These are phyloP conservation scores for Chlorociboria aeruginascens DNA, from an alignment of 495 filamentous ascomycete genomes.

Conservation along the genomic window DNA sequence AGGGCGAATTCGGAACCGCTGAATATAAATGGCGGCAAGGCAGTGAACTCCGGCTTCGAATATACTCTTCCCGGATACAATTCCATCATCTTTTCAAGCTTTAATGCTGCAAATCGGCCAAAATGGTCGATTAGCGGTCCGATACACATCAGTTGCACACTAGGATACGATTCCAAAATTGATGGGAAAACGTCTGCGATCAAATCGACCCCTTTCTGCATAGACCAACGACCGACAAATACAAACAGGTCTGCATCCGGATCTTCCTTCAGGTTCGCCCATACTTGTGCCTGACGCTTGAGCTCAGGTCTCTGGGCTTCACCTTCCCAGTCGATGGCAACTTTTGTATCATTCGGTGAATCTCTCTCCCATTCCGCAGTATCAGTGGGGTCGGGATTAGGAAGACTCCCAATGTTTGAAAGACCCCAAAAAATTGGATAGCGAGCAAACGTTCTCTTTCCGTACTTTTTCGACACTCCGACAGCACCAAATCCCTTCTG, in stretches of 20 bases:
- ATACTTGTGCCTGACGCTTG: conserved; percentile 61
- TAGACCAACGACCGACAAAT: conserved; percentile 69
- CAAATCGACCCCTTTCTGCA: conserved; percentile 69
- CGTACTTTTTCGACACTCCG: conserved; percentile 65
- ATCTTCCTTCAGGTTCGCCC: conserved; percentile 56
- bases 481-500: conserved; percentile 68
- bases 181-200: conserved; percentile 68
- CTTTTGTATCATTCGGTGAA: conserved; percentile 26
- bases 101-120: conserved; percentile 65
- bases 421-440: conserved; percentile 74
- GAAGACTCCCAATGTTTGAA: conserved; percentile 55
- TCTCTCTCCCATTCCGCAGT: conserved; percentile 51
- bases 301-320: conserved; percentile 46
- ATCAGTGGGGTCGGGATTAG: conserved; percentile 68
- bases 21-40: conserved; percentile 63
- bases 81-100: conserved; percentile 60
- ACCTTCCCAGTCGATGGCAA: conserved; percentile 40
- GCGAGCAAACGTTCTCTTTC: conserved; percentile 59
- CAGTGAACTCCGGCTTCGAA: conserved; percentile 67
- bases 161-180: conserved; percentile 52
- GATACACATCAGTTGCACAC: conserved; percentile 57
- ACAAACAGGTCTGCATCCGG: conserved; percentile 62
- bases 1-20: conserved; percentile 70
- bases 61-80: conserved; percentile 65
- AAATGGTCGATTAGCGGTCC: conserved; percentile 70